Percentiles rank a stretch among this genome's conserved stretches.
Evolutionary conservation across 2,329 filamentous ascomycete species (phyloP).

Genomic region (Pestalotiopsis sp.): DNA sequence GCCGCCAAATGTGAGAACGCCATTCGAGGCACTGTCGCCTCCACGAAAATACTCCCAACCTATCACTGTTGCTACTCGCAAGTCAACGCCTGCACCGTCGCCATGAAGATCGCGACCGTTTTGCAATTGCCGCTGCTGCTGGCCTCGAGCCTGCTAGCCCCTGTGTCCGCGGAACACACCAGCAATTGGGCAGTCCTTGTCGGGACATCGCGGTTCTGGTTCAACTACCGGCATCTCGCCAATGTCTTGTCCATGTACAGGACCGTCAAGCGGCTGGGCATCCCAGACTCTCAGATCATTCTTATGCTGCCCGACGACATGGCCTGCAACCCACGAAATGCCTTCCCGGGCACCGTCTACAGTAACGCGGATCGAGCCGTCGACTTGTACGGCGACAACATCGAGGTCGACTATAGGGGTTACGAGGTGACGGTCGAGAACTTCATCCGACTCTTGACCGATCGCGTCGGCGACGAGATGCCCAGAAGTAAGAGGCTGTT

Average conservation of each 20-base stretch:
- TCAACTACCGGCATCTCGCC: slow-evolving; percentile 98
- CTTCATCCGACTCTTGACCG: slow-evolving; percentile 93
- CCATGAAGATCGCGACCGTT: slow-evolving; percentile 55
- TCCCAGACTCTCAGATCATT: slow-evolving; percentile 98
- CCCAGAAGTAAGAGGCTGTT: slow-evolving; percentile 90
- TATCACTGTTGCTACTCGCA: background rate
- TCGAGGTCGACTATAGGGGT: slow-evolving; percentile 96
- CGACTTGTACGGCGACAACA: slow-evolving; percentile 97
- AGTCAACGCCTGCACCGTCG: background rate
- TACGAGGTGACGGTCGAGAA: slow-evolving; percentile 99
- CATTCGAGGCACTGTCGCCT: background rate
- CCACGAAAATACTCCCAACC: background rate
- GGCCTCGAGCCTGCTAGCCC: slow-evolving; percentile 49
- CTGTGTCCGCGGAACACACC: slow-evolving; percentile 75
- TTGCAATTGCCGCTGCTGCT: slow-evolving; percentile 51
- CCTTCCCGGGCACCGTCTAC: slow-evolving; percentile 96
- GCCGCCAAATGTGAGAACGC: background rate
- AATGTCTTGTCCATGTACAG: slow-evolving; percentile 98
- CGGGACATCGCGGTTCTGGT: slow-evolving; percentile 98
- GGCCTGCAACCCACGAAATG: slow-evolving; percentile 98
- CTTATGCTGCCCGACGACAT: slow-evolving; percentile 99
- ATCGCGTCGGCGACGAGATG: slow-evolving; percentile 92
- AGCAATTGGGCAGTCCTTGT: slow-evolving; percentile 99
- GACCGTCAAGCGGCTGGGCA: slow-evolving; percentile 95
- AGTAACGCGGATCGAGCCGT: slow-evolving; percentile 96